Base-by-base conservation (phyloP, 352 stramenopile species). In the Phytophthora chlamydospora region DNA sequence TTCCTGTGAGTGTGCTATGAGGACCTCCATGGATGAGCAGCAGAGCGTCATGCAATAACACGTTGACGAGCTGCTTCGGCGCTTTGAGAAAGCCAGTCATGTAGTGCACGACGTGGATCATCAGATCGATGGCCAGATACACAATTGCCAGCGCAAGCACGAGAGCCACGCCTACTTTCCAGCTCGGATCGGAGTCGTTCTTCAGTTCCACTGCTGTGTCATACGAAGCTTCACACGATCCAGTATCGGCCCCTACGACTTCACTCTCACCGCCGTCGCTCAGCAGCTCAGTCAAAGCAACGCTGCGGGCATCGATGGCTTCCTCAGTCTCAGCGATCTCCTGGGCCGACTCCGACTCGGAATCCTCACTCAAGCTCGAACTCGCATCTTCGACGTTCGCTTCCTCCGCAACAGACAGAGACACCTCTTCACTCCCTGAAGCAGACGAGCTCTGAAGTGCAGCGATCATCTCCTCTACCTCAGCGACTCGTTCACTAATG, bases 391-490 rank as follows among this genome's bases (percentile, higher is more conserved):
- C 40, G 6, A 2, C 11, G 21, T 2, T 1, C 17, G 43, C n/a
- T 36, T 55, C 27, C 7, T 50, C 19, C 0, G 19, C 16, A 21
- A 21, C n/a, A 51, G 29, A 34, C 5, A 36, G 4, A 1, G 6
- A 4, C 9, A 33, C 14, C 6, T 54, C 27, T 31, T 31, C 53
- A 43, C 21, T 43, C 9, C 31, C 45, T 2, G 41, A 17, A 14
- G 21, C 17, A 0, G 33, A 40, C 19, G 48, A 14, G 12, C 14
- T 54, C 4, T 71, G 46, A 39, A 69, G 39, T 7, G 34, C 59
- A 36, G 51, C 52, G 9, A 73, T 66, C 65, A 69, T 66, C n/a
- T 62, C 40, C 40, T 69, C 59, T n/a, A 73, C 46, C 4, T 47
- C 58, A 8, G 46, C 49, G 12, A 69, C 35, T 41, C 65, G 58